Conservation (phyloP, 768 basidiomycete genomes). For the Hericium rajendrae region DNA sequence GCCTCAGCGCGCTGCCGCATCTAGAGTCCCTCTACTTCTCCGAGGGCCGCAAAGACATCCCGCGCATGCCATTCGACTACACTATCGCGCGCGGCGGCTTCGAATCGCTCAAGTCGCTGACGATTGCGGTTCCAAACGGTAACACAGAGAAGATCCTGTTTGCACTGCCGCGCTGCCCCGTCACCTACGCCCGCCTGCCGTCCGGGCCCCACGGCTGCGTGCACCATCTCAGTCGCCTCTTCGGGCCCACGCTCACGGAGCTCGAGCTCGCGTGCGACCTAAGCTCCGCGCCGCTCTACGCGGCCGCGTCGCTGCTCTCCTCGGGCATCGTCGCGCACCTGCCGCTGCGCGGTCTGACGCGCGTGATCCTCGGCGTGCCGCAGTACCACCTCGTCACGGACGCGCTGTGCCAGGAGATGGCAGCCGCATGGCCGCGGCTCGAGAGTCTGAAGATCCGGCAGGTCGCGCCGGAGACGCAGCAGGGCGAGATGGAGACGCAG, state of each 20-base stretch:
- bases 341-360: background rate
- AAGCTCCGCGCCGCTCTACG: background rate
- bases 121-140: background rate
- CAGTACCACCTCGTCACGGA: background rate
- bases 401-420: background rate
- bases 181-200: constrained; percentile 31
- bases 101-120: background rate
- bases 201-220: background rate
- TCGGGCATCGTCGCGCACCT: constrained; percentile 39
- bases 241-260: background rate
- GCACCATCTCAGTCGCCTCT: background rate
- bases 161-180: constrained; percentile 49
- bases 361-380: background rate
- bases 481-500: background rate
- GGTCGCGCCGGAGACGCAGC: background rate
- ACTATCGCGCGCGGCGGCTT: background rate
- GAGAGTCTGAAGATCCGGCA: background rate
- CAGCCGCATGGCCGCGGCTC: background rate
- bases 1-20: background rate
- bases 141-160: constrained; percentile 30
- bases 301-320: constrained; percentile 52
- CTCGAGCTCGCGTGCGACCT: background rate
- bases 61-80: constrained; percentile 12
- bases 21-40: background rate
- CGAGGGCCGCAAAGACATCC: background rate